These are phyloP conservation scores for Elsinoe batatas DNA, from an alignment of 2,329 filamentous ascomycete species.

Conservation along the genomic window DNA sequence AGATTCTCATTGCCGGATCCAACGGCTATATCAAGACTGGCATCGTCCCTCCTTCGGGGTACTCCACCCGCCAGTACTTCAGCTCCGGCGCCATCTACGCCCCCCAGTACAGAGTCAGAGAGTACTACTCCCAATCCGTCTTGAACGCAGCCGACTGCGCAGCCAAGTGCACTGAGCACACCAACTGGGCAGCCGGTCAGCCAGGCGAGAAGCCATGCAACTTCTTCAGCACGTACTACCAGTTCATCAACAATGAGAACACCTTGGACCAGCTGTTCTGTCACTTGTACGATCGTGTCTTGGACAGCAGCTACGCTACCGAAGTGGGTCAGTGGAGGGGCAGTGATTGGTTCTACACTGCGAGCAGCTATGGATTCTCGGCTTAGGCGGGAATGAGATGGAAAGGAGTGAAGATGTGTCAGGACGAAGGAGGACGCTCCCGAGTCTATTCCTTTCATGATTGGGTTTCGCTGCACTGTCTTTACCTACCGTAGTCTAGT, in stretches of 20 bases:
- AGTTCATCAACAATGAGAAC: conserved; percentile 20
- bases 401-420: too few relatives aligned
- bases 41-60: conserved; percentile 21
- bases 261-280: conserved; percentile 22
- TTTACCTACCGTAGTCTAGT: too few relatives aligned
- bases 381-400: not conserved
- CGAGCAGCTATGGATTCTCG: conserved; percentile 15
- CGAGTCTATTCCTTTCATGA: too few relatives aligned
- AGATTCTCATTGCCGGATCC: conserved; percentile 25
- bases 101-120: conserved; percentile 22
- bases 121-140: conserved; percentile 20
- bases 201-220: conserved; percentile 18
- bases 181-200: not conserved
- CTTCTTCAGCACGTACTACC: conserved; percentile 28
- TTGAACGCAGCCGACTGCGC: conserved; percentile 24
- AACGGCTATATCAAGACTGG: conserved; percentile 24
- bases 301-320: conserved; percentile 19
- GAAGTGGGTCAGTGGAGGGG: conserved; percentile 21
- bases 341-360: conserved; percentile 18
- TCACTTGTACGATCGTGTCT: conserved; percentile 20
- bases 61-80: conserved; percentile 17
- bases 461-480: too few relatives aligned
- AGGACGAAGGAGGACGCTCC: too few relatives aligned
- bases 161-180: conserved; percentile 18
- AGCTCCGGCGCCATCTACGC: conserved; percentile 24